A percentile compares a stretch with the other conserved stretches of the same genome.
phyloP scores from a whole-genome alignment of 208 protist genomes.

The Naegleria gruberi region DNA sequence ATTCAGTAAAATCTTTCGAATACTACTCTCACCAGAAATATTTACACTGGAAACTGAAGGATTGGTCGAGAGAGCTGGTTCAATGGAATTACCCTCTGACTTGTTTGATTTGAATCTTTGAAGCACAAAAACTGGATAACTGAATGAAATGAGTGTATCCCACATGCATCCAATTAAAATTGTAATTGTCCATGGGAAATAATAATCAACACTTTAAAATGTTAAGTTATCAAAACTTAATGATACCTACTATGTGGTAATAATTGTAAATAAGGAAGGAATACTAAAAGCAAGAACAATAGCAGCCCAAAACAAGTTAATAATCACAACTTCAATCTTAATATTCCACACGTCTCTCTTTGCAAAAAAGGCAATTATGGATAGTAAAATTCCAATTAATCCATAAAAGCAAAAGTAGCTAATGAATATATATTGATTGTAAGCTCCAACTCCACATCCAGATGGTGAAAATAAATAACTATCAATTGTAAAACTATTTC shows the following conservation, averaged over 20 bases:
- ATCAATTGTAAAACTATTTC: no score
- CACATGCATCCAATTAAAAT: not conserved
- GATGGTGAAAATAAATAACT: no score
- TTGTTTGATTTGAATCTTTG: not conserved
- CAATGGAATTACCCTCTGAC: not conserved
- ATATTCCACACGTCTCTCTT: not conserved
- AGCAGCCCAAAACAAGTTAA: not conserved
- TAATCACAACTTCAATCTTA: not conserved
- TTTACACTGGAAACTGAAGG: no score
- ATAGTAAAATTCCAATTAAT: not conserved
- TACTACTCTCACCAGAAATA: no score
- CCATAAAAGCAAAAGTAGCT: not conserved
- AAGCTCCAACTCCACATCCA: not conserved
- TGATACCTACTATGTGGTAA: not conserved
- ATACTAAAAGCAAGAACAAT: not conserved
- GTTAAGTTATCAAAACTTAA: no score
- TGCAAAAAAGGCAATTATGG: not conserved
- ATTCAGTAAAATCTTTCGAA: not conserved
- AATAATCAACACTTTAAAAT: not conserved
- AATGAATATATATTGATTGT: not conserved
- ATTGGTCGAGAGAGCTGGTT: not conserved
- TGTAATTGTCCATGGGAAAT: not conserved
- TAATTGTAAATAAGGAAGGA: not conserved
- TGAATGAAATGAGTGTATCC: not conserved
- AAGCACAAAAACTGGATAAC: not conserved